A percentile compares a stretch with the other conserved stretches of the same genome.
These are phyloP conservation scores for Leccinellum luteum DNA, from an alignment of 768 basidiomycete species.

Conservation along the genomic window DNA sequence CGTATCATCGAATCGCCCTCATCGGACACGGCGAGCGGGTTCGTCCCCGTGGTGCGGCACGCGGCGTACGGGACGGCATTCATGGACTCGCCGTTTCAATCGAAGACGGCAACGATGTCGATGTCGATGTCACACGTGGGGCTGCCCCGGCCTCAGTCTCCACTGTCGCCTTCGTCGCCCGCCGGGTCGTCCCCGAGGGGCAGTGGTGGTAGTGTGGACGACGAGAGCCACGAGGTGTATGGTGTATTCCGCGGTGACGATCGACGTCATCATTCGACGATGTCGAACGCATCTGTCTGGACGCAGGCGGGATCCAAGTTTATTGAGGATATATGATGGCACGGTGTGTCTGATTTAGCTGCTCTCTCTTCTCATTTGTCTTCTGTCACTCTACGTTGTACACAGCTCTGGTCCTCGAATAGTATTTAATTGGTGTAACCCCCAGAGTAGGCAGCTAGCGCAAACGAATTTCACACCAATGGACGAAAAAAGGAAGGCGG, in stretches of 20 bases:
- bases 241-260: conserved; percentile 2
- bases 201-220: conserved; percentile 17
- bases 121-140: conserved; percentile 2
- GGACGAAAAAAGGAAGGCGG: too few relatives aligned
- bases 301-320: conserved; percentile 52
- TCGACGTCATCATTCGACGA: conserved; percentile 20
- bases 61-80: conserved; percentile 11
- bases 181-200: conserved; percentile 14
- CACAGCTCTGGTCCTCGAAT: not conserved
- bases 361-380: not conserved
- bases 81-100: conserved; percentile 16
- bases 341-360: not conserved
- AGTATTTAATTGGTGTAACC: not conserved
- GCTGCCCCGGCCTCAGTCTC: conserved; percentile 27
- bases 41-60: conserved; percentile 1
- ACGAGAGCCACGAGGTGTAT: conserved; percentile 5
- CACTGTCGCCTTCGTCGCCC: conserved; percentile 22
- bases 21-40: conserved; percentile 21
- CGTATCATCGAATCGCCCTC: conserved; percentile 27
- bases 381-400: not conserved
- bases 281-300: conserved; percentile 31
- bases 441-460: not conserved
- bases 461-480: too few relatives aligned
- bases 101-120: conserved; percentile 8
- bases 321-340: conserved; percentile 36